A percentile compares a stretch with the other conserved stretches of the same genome.
Evolutionary conservation across 495 filamentous ascomycete genomes (phyloP).

Genomic region (Evernia prunastri): DNA sequence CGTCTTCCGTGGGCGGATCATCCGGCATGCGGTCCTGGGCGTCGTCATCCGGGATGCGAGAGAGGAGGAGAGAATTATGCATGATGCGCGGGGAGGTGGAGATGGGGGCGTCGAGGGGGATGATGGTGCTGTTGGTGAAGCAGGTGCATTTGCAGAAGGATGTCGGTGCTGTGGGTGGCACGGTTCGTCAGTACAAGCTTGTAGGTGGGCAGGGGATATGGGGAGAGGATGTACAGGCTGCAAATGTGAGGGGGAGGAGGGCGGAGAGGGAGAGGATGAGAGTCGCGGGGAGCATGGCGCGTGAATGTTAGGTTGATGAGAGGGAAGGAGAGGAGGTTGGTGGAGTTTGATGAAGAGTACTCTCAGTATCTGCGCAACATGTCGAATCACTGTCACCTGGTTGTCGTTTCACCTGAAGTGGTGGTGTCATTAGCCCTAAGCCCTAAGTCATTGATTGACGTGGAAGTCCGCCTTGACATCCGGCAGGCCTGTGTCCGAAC

Average conservation of each 20-base stretch:
- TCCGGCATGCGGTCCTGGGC: conserved; percentile 12
- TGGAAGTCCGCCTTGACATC: neutral
- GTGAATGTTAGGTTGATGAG: neutral
- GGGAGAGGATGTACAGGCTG: conserved; percentile 14
- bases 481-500: too few relatives aligned
- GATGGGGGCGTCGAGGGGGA: conserved; percentile 54
- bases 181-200: neutral
- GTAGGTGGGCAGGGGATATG: too few relatives aligned
- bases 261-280: conserved; percentile 10
- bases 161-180: conserved; percentile 40
- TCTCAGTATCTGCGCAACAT: neutral
- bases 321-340: neutral
- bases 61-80: conserved; percentile 21
- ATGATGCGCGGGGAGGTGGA: conserved; percentile 29
- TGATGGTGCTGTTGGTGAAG: conserved; percentile 85
- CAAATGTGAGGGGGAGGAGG: conserved; percentile 15
- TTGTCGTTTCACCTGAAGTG: neutral
- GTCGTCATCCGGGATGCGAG: conserved; percentile 28
- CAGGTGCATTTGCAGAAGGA: conserved; percentile 99
- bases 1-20: conserved; percentile 4
- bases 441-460: neutral
- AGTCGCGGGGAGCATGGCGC: neutral
- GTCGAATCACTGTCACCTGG: neutral
- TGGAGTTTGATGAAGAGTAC: neutral
- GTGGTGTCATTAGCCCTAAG: neutral